A percentile compares a stretch with the other conserved stretches of the same genome.
phyloP scores from a whole-genome alignment of 2,329 filamentous ascomycete genomes.

The Shiraia sp. region DNA sequence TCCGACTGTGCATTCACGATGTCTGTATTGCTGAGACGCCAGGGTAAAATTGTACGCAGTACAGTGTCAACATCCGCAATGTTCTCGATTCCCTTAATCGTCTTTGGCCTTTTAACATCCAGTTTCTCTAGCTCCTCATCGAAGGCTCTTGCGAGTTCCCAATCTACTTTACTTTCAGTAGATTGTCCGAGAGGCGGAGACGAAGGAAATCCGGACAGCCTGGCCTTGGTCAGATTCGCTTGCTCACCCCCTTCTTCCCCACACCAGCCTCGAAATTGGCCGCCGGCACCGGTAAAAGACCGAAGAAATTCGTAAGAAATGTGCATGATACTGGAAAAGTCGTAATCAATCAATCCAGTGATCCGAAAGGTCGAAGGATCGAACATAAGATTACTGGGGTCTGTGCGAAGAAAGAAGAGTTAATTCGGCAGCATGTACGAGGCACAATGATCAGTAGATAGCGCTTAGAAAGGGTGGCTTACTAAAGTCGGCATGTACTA shows the following conservation, averaged over 20 bases:
- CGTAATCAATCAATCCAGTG: slow-evolving; percentile 35
- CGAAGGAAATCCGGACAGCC: slow-evolving; percentile 30
- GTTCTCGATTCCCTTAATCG: slow-evolving; percentile 26
- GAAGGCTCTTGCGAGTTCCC: slow-evolving; percentile 24
- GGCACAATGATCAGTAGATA: too few relatives aligned
- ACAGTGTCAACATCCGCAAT: slow-evolving; percentile 26
- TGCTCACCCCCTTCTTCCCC: slow-evolving; percentile 18
- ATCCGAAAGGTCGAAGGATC: slow-evolving; percentile 28
- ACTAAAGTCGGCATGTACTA: slow-evolving; percentile 39
- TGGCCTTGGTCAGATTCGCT: slow-evolving; percentile 23
- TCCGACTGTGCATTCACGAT: slow-evolving; percentile 16
- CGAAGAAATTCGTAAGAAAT: slow-evolving; percentile 28
- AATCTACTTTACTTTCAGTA: slow-evolving; percentile 18
- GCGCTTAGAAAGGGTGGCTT: slow-evolving; percentile 14
- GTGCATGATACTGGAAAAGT: slow-evolving; percentile 27
- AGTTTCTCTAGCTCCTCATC: slow-evolving; percentile 25
- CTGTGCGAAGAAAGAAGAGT: slow-evolving; percentile 14
- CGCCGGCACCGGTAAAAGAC: slow-evolving; percentile 25
- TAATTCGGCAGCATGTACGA: slow-evolving; percentile 10
- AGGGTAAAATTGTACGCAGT: slow-evolving; percentile 21
- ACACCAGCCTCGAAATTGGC: slow-evolving; percentile 26
- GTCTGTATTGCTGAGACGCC: slow-evolving; percentile 21
- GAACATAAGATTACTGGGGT: slow-evolving; percentile 32
- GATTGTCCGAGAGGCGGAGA: slow-evolving; percentile 13
- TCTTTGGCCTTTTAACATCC: slow-evolving; percentile 20